Percentiles rank a stretch among this genome's conserved stretches.
Evolutionary conservation across 1,139 yeast genomes (phyloP).

Genomic region (Diutina mesorugosa): DNA sequence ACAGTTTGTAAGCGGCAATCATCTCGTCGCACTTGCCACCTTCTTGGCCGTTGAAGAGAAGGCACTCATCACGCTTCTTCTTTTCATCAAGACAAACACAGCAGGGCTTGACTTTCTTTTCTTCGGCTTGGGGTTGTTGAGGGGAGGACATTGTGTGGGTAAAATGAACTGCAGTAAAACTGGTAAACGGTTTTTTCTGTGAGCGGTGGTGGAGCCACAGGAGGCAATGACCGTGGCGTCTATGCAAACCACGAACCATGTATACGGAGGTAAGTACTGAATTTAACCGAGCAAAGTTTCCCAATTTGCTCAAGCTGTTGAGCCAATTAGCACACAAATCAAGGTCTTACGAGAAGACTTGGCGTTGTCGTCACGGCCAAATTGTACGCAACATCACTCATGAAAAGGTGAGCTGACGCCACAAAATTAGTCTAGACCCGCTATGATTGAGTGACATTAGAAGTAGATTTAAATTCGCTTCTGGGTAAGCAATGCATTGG

Average conservation of each 20-base stretch:
- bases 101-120: slow-evolving; percentile 76
- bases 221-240: neutral
- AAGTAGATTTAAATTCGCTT: neutral
- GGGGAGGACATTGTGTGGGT: neutral
- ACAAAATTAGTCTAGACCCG: neutral
- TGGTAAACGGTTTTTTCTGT: neutral
- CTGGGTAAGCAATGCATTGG: neutral
- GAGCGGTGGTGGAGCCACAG: neutral
- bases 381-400: neutral
- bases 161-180: neutral
- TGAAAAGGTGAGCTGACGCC: neutral
- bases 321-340: neutral
- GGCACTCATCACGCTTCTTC: slow-evolving; percentile 74
- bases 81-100: slow-evolving; percentile 90
- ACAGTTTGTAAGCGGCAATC: slow-evolving; percentile 58
- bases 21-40: slow-evolving; percentile 69
- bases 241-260: neutral
- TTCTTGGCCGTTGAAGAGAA: slow-evolving; percentile 72
- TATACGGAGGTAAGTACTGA: neutral
- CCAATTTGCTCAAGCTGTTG: neutral
- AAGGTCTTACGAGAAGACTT: neutral
- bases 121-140: neutral
- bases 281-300: neutral
- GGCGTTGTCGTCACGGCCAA: neutral
- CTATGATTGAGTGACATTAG: neutral